phyloP scores from a whole-genome alignment of 371 early-diverging fungal genomes.

The Smittium culicis region DNA sequence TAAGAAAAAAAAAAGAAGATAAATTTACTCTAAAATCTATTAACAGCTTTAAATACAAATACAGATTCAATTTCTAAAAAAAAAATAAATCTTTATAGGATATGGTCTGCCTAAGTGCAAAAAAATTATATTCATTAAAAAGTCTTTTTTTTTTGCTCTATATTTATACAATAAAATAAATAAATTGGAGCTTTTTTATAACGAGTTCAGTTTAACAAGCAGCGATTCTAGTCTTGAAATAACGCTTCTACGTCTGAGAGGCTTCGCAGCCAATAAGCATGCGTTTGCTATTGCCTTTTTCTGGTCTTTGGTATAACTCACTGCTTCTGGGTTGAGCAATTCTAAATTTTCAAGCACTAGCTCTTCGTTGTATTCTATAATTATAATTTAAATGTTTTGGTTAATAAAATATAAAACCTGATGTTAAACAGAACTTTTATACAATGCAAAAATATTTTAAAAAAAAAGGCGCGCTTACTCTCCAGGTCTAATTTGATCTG shows the following conservation, averaged over 20 bases:
- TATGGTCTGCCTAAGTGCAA: too few relatives aligned
- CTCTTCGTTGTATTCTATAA: constrained; percentile 4
- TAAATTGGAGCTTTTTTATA: too few relatives aligned
- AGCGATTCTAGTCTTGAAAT: not conserved
- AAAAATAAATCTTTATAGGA: too few relatives aligned
- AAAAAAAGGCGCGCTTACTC: not conserved
- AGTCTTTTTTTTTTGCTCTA: too few relatives aligned
- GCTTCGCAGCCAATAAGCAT: constrained; percentile 8
- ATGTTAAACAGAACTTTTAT: too few relatives aligned
- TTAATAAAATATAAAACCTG: not conserved
- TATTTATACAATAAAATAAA: too few relatives aligned
- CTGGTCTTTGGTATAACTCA: constrained; percentile 6
- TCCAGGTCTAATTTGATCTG: constrained; percentile 6
- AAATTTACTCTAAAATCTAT: too few relatives aligned
- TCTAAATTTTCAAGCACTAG: not conserved
- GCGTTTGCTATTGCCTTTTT: constrained; percentile 11
- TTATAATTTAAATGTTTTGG: not conserved
- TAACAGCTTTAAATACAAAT: too few relatives aligned
- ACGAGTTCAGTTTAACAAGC: not conserved
- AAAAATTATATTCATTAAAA: too few relatives aligned
- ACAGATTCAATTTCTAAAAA: too few relatives aligned
- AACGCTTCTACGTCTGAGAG: not conserved
- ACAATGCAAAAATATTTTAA: not conserved
- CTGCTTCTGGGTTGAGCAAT: not conserved
- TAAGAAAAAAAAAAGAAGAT: too few relatives aligned